Evolutionary conservation across 2,329 filamentous ascomycete species (phyloP), one percentile per base, ranked within the genome.

Genomic region (Alternaria consortialis): DNA sequence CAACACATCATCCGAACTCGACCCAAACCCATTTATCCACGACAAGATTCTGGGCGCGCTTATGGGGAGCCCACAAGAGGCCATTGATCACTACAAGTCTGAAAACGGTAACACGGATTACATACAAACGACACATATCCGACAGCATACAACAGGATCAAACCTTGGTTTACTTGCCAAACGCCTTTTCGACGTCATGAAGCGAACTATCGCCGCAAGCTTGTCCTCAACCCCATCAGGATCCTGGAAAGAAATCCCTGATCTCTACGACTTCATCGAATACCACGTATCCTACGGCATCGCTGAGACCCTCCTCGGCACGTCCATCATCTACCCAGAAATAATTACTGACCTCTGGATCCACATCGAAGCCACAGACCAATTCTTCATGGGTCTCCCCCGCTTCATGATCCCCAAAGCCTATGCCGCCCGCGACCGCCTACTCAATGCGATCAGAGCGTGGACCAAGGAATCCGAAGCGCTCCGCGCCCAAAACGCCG

Each of bases 11-110:
- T 52, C 50, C 3, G 64, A 68, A n/a, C 51, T 63, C 2, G 66
- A 69, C 17, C 54, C 68, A n/a, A 65, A 65, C 23, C 47, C 54
- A 0, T 69, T 68, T 25, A 58, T 69, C 11, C 64, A 69, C 31
- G 32, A 65, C 1, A 60, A 56, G 43, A 68, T 70, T 13, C 32
- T 70, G 42, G 54, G 56, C 9, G 62, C 65, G 13, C 15, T 70
- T 29, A 61, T 70, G 53, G 63, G 60, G 7, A 66, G 65, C 32
- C 68, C 68, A 0, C 42, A 64, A n/a, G 48, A 46, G 17, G 56
- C 65, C 2, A 43, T 70, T 13, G 58, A 69, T 5, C 60, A 63
- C 47, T 69, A 70, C 32, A 62, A 44, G 11, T 54, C 56, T 0
- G 63, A 48, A 6, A n/a, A 48, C 11, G 50, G 54, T 12, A 55